phyloP scores from a whole-genome alignment of 2,329 filamentous ascomycete genomes.

The Sporothrix schenckii region DNA sequence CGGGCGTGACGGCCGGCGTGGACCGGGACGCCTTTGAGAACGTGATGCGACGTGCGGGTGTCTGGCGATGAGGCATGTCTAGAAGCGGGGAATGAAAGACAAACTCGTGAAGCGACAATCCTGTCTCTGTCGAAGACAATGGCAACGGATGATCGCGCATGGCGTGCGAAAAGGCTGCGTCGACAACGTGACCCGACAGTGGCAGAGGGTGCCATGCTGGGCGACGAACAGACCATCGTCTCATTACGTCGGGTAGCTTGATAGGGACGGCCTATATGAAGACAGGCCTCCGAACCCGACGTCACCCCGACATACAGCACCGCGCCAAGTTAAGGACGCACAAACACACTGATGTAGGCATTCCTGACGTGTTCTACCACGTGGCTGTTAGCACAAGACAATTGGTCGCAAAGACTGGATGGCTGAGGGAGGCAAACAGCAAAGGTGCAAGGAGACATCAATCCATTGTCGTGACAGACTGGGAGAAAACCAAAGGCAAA shows the following conservation, averaged over 20 bases:
- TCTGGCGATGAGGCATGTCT: slow-evolving; percentile 65
- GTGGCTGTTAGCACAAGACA: neutral
- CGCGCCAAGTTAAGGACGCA: neutral
- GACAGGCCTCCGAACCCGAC: no score
- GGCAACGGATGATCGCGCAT: no score
- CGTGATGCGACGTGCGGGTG: slow-evolving; percentile 81
- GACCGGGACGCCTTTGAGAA: slow-evolving; percentile 78
- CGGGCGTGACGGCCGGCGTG: slow-evolving; percentile 70
- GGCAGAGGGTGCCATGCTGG: neutral
- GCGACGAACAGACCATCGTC: neutral
- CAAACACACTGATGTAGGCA: no score
- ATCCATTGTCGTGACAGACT: neutral
- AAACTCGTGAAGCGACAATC: no score
- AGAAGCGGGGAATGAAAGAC: no score
- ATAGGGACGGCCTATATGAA: no score
- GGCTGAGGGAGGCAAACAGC: neutral
- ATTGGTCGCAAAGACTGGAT: neutral
- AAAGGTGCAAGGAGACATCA: neutral
- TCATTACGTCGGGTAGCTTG: no score
- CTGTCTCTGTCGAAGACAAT: no score
- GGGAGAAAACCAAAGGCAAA: neutral
- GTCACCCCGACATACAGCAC: neutral
- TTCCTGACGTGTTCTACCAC: neutral
- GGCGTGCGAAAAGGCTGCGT: neutral
- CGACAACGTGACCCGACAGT: neutral